These are phyloP conservation scores for Fusarium illudens DNA, from an alignment of 2,329 filamentous ascomycete species.

Conservation along the genomic window DNA sequence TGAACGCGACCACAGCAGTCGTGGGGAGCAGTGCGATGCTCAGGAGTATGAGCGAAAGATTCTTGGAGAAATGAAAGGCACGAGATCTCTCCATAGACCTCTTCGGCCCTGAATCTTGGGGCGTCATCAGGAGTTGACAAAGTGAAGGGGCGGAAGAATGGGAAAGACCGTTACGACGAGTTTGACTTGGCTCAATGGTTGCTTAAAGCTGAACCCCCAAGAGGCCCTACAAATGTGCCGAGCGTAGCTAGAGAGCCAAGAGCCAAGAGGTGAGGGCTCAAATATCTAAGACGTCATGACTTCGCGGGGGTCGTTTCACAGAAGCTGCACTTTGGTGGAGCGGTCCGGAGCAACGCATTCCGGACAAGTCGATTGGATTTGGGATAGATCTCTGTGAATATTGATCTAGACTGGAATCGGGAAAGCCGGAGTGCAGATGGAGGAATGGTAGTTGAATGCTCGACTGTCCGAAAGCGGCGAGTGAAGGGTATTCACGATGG, in stretches of 20 bases:
- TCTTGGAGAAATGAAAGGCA: slow-evolving; percentile 17
- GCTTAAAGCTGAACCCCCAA: not conserved
- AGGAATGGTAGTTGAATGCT: not conserved
- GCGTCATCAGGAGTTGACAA: not conserved
- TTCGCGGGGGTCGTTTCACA: slow-evolving; percentile 16
- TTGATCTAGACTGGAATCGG: not conserved
- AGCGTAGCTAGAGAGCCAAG: not conserved
- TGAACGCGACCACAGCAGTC: not conserved
- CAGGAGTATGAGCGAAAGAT: slow-evolving; percentile 20
- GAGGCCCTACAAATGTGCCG: not conserved
- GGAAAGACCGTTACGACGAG: not conserved
- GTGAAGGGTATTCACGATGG: not conserved
- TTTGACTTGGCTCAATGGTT: not conserved
- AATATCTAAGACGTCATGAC: slow-evolving; percentile 34
- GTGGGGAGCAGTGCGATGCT: slow-evolving; percentile 23
- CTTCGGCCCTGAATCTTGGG: not conserved
- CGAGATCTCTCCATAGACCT: not conserved
- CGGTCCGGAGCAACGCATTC: slow-evolving; percentile 2
- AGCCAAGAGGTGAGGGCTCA: not conserved
- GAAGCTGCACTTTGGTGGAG: not conserved
- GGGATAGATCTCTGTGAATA: not conserved
- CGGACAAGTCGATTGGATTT: not conserved
- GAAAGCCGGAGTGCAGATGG: not conserved
- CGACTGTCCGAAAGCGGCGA: not conserved
- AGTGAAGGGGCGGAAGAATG: not conserved